Base-by-base conservation (phyloP, 1,284 basidiomycete genomes). In the Vanrija humicola region DNA sequence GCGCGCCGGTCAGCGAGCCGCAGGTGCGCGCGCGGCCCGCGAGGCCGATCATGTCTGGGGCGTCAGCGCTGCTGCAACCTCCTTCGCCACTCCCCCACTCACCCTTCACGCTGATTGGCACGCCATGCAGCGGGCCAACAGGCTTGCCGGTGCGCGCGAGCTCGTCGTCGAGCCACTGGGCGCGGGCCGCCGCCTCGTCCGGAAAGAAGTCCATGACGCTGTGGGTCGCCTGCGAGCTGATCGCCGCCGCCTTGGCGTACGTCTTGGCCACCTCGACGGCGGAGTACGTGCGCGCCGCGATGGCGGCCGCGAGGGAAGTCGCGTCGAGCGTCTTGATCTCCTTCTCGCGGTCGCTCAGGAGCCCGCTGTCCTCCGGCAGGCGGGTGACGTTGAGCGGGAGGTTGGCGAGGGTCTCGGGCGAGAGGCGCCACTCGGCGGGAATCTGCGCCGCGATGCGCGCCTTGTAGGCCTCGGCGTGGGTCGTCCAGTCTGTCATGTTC, bases 151-250 rank as follows among this genome's bases (percentile, higher is more conserved):
- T 81, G 40, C 66, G 66, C 48, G 76, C 77, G 18, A 85, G 69
- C 62, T 83, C 74, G 7, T 76, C 80, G 61, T 88, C 87, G 6
- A 86, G 77, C 66, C 81, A 77, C 43, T 70, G 74, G 5, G 86
- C 86, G 26, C 81, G 78, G 42, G 72, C 76, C 15, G 86, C 73
- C 0, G 83, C 85, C 25, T 80, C 79, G 0, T 85, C 83, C 43
- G 85, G 77, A 62, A 86, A 86, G 16, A 86, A 83, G 64, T 87
- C 86, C 12, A 86, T 86, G 46, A 88, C 70, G 66, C 84, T 86
- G 62, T 86, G 85, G 1, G 82, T 83, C 79, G 63, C 61, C 56
- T 66, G 66, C 45, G 69, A 66, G n/a, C 63, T 65, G 3, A 70
- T 53, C 3, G 64, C 62, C 2, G 68, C 64, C 3, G 56, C 29